A percentile compares a stretch with the other conserved stretches of the same genome.
phyloP scores from a whole-genome alignment of 202 grass and related monocot genomes.

The Bolboschoenoplectus hybrid region DNA sequence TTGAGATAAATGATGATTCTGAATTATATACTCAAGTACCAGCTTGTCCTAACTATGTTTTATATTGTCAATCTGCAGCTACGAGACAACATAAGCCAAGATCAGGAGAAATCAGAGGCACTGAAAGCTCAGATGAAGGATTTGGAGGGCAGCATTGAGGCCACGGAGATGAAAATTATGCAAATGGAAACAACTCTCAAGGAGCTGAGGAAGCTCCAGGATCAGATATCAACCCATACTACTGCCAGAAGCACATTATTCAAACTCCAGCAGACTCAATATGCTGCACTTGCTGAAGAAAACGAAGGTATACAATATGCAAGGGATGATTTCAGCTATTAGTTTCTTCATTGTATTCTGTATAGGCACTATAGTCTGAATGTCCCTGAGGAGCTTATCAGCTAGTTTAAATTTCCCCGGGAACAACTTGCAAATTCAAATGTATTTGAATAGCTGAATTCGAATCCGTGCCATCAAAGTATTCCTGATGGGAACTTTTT shows the following conservation, averaged over 20 bases:
- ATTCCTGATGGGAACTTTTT: background rate
- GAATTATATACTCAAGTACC: background rate
- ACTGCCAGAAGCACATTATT: conserved; percentile 78
- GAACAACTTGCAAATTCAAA: background rate
- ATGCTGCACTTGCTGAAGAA: conserved; percentile 85
- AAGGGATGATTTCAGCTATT: background rate
- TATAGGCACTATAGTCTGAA: background rate
- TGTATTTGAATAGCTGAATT: background rate
- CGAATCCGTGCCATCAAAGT: background rate
- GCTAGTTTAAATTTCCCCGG: background rate
- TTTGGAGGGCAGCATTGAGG: conserved; percentile 62
- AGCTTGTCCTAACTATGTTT: background rate
- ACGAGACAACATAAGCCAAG: conserved; percentile 86
- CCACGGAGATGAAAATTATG: conserved; percentile 55
- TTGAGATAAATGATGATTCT: background rate
- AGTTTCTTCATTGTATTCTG: background rate
- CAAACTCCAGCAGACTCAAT: conserved; percentile 60
- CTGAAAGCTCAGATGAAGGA: conserved; percentile 89
- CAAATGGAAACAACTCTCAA: conserved; percentile 55
- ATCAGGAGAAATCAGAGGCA: conserved; percentile 84
- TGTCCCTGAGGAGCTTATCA: background rate
- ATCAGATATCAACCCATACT: conserved; percentile 63
- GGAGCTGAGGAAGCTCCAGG: conserved; percentile 73
- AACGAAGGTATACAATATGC: conserved; percentile 73
- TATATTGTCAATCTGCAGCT: conserved; percentile 54